These are phyloP conservation scores for Diaporthe sp. DNA, from an alignment of 2,329 filamentous ascomycete genomes.

Conservation along the genomic window DNA sequence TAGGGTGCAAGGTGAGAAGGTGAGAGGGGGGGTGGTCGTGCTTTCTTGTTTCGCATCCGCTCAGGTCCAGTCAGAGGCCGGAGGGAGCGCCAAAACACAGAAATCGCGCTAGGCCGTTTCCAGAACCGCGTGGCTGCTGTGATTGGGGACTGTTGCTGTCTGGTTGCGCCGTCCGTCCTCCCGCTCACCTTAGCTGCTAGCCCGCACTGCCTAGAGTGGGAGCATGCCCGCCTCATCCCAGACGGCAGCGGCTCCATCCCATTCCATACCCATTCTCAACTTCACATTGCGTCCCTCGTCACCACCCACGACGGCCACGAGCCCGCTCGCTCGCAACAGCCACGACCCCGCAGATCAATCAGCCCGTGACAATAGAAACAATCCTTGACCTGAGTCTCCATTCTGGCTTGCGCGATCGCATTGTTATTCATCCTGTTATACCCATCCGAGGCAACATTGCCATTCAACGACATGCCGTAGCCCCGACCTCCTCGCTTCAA, in stretches of 20 bases:
- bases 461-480: conserved; percentile 17
- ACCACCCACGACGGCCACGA: conserved; percentile 24
- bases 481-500: conserved; percentile 10
- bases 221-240: conserved; percentile 29
- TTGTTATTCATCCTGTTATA: conserved; percentile 29
- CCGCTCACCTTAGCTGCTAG: conserved; percentile 25
- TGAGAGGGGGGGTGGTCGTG: not conserved
- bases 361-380: conserved; percentile 17
- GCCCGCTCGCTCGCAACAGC: conserved; percentile 19
- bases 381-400: not conserved
- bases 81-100: conserved; percentile 31
- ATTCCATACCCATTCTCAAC: conserved; percentile 32
- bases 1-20: not conserved
- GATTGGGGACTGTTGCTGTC: conserved; percentile 35
- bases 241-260: conserved; percentile 27
- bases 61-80: conserved; percentile 6
- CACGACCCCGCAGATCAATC: conserved; percentile 1
- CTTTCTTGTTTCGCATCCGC: conserved; percentile 30
- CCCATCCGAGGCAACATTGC: not conserved
- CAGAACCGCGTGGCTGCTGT: conserved; percentile 25
- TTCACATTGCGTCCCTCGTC: conserved; percentile 1
- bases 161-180: conserved; percentile 28
- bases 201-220: conserved; percentile 26
- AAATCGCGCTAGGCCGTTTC: conserved; percentile 33
- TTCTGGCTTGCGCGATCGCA: conserved; percentile 28